Evolutionary conservation across 306 rosid genomes (phyloP).

Genomic region (Vachellia collinsii): DNA sequence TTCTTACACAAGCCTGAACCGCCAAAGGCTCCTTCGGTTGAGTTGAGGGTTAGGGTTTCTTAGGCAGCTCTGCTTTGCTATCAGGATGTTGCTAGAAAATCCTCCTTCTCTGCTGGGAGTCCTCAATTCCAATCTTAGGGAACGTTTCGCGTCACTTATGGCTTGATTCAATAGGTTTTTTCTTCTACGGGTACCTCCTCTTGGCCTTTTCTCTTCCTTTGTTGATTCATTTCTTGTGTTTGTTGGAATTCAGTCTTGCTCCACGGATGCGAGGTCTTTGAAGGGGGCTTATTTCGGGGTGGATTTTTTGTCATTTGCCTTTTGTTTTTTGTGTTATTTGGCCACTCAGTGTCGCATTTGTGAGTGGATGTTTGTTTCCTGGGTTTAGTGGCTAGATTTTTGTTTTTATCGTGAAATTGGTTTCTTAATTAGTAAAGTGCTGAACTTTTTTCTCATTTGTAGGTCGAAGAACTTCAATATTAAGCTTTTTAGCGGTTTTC

Average conservation of each 20-base stretch:
- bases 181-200: slow-evolving; percentile 25
- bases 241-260: neutral
- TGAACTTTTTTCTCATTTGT: neutral
- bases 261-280: neutral
- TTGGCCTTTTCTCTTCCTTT: neutral
- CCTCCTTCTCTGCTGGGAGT: slow-evolving; percentile 1
- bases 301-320: neutral
- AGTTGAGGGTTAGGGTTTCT: slow-evolving; percentile 74
- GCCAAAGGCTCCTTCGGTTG: slow-evolving; percentile 38
- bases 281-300: neutral
- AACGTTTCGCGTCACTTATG: slow-evolving; percentile 23
- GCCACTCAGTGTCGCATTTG: slow-evolving; percentile 8
- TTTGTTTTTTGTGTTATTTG: slow-evolving; percentile 1
- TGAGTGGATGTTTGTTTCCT: neutral
- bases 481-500: neutral
- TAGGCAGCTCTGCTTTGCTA: slow-evolving; percentile 38
- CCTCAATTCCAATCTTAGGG: slow-evolving; percentile 5
- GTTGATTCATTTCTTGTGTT: neutral
- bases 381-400: neutral
- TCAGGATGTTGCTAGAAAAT: slow-evolving; percentile 19
- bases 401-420: neutral
- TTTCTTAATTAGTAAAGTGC: slow-evolving; percentile 32
- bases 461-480: slow-evolving; percentile 16
- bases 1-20: slow-evolving; percentile 29
- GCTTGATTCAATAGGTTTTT: slow-evolving; percentile 33